Conservation (phyloP, 2,329 filamentous ascomycete genomes). For the Diaporthe sp. region DNA sequence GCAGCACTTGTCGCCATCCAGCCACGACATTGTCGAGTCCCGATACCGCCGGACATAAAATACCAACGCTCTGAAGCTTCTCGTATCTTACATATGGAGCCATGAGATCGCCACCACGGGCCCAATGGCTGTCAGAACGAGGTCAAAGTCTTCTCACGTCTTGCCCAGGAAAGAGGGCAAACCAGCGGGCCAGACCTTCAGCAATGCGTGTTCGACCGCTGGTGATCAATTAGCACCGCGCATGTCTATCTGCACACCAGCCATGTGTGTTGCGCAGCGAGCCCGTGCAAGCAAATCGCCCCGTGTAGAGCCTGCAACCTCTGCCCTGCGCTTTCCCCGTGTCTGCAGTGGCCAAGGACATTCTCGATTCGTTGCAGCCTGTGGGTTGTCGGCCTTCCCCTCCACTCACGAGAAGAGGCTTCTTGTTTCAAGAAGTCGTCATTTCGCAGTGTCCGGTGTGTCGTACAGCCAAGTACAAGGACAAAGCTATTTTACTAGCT, state of each 20-base stretch:
- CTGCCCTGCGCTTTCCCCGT: neutral
- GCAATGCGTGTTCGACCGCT: neutral
- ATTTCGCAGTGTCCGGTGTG: slow-evolving; percentile 17
- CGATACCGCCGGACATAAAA: neutral
- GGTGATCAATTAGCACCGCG: neutral
- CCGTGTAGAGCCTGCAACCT: neutral
- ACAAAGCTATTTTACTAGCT: slow-evolving; percentile 22
- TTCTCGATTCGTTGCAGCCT: neutral
- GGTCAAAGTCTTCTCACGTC: neutral
- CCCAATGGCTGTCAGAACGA: neutral
- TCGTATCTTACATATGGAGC: neutral
- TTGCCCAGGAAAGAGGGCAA: neutral
- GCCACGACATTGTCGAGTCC: neutral
- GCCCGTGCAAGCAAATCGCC: neutral
- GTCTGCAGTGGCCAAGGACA: neutral
- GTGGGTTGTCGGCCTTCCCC: neutral
- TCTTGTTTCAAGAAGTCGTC: slow-evolving; percentile 12
- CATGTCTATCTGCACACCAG: neutral
- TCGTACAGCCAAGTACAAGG: slow-evolving; percentile 17
- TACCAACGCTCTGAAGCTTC: neutral
- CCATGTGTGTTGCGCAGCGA: neutral
- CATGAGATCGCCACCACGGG: neutral
- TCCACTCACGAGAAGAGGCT: slow-evolving; percentile 12
- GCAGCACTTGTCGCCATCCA: neutral
- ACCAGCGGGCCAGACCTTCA: neutral